Conservation (phyloP, 768 basidiomycete genomes). For the Suillus brevipes region DNA sequence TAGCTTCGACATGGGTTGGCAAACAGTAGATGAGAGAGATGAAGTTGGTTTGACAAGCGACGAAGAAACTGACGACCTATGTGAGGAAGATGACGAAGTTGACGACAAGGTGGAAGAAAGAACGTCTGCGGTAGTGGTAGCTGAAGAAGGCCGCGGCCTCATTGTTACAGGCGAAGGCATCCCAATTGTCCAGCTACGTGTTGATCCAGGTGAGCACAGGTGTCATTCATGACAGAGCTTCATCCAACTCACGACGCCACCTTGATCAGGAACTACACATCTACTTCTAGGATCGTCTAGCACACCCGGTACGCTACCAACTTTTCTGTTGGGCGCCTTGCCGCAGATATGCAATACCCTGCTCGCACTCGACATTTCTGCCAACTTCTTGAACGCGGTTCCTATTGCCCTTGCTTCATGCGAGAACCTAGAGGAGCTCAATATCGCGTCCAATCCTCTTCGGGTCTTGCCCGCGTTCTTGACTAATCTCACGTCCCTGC, state of each 20-base stretch:
- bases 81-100: constrained; percentile 48
- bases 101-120: constrained; percentile 64
- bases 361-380: constrained; percentile 91
- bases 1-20: constrained; percentile 80
- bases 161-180: constrained; percentile 72
- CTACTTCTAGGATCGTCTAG: constrained; percentile 81
- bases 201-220: constrained; percentile 64
- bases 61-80: constrained; percentile 53
- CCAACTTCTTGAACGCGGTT: constrained; percentile 80
- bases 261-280: constrained; percentile 81
- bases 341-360: constrained; percentile 76
- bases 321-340: constrained; percentile 68
- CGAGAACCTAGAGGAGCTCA: constrained; percentile 85
- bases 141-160: constrained; percentile 82
- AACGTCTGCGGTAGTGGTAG: constrained; percentile 75
- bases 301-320: constrained; percentile 75
- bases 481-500: constrained; percentile 69
- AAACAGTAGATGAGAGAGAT: constrained; percentile 69
- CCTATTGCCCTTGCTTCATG: constrained; percentile 84
- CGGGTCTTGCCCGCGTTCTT: constrained; percentile 91
- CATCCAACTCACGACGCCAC: too few relatives aligned
- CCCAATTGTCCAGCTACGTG: constrained; percentile 60
- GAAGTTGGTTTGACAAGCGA: constrained; percentile 59
- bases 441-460: constrained; percentile 88
- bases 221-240: neutral